A percentile compares a stretch with the other conserved stretches of the same genome.
Evolutionary conservation across 495 filamentous ascomycete genomes (phyloP).

Genomic region (Aspergillus biplanus): DNA sequence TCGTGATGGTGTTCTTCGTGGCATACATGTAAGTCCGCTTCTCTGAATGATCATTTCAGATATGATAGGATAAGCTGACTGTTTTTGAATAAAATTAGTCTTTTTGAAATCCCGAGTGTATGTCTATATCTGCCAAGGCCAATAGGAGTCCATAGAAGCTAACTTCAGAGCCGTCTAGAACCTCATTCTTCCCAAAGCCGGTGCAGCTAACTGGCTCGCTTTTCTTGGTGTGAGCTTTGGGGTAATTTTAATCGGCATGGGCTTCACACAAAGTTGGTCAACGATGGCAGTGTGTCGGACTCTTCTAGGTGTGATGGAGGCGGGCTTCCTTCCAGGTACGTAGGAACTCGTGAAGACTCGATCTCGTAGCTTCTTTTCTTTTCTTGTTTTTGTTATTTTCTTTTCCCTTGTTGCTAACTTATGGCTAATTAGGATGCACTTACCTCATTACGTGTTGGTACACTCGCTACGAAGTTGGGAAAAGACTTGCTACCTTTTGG

Average conservation of each 20-base stretch:
- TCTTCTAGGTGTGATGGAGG: conserved; percentile 20
- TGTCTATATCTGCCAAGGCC: background rate
- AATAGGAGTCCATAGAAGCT: background rate
- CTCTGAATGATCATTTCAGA: background rate
- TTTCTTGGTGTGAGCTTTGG: conserved; percentile 23
- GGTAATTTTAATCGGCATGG: conserved; percentile 23
- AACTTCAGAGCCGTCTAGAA: conserved; percentile 11
- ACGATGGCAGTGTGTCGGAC: conserved; percentile 19
- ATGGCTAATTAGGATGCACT: conserved; percentile 12
- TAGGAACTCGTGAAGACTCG: background rate
- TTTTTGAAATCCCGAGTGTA: conserved; percentile 25
- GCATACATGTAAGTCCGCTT: conserved; percentile 17
- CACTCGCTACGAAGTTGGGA: conserved; percentile 24
- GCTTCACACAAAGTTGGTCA: conserved; percentile 19
- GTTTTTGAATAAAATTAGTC: background rate
- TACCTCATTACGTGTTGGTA: conserved; percentile 27
- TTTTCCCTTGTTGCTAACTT: too few relatives aligned
- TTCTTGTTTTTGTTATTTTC: too few relatives aligned
- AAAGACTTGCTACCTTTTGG: conserved; percentile 22
- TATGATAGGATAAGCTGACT: background rate
- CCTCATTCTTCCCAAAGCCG: conserved; percentile 21
- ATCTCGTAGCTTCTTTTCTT: too few relatives aligned
- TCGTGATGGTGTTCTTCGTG: conserved; percentile 26
- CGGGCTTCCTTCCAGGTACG: conserved; percentile 24
- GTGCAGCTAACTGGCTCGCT: conserved; percentile 23